Evolutionary conservation across 2,329 filamentous ascomycete genomes (phyloP).

Genomic region (Scopulariopsis brevicaulis): DNA sequence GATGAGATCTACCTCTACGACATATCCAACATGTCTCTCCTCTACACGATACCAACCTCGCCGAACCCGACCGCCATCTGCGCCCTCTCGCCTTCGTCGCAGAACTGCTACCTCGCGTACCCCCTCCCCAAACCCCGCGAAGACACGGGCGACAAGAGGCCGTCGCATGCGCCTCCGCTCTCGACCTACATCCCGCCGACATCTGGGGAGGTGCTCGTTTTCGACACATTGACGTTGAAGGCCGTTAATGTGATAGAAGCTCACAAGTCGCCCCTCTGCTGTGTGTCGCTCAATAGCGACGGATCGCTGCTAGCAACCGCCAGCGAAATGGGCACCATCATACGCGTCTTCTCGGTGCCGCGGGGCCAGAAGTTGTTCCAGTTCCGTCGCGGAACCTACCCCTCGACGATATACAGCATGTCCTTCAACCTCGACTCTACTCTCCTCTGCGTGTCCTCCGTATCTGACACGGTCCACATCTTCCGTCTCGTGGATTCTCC

Average conservation of each 20-base stretch:
- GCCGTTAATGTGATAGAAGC: conserved; percentile 93
- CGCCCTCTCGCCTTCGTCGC: conserved; percentile 84
- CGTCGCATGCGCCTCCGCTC: conserved; percentile 74
- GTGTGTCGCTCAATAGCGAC: conserved; percentile 83
- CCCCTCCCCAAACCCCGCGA: conserved; percentile 68
- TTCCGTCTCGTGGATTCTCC: conserved; percentile 60
- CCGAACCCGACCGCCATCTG: conserved; percentile 88
- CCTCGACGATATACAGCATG: conserved; percentile 95
- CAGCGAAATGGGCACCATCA: conserved; percentile 95
- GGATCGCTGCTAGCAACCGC: conserved; percentile 87
- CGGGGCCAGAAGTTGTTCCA: conserved; percentile 89
- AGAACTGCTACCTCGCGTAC: conserved; percentile 92
- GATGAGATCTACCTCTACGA: conserved; percentile 98
- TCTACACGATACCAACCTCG: conserved; percentile 87
- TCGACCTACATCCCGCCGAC: conserved; percentile 73
- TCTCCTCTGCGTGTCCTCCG: conserved; percentile 87
- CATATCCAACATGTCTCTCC: conserved; percentile 94
- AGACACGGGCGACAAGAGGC: conserved; percentile 44
- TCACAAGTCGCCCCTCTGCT: conserved; percentile 82
- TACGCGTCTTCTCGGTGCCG: conserved; percentile 88
- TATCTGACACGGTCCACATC: conserved; percentile 92
- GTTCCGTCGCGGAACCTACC: conserved; percentile 90
- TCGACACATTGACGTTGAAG: conserved; percentile 80
- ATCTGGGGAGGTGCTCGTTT: conserved; percentile 85
- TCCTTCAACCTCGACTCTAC: conserved; percentile 94